Evolutionary conservation across 2,329 filamentous ascomycete genomes (phyloP).

Genomic region (Emmonsiellopsis sp.): DNA sequence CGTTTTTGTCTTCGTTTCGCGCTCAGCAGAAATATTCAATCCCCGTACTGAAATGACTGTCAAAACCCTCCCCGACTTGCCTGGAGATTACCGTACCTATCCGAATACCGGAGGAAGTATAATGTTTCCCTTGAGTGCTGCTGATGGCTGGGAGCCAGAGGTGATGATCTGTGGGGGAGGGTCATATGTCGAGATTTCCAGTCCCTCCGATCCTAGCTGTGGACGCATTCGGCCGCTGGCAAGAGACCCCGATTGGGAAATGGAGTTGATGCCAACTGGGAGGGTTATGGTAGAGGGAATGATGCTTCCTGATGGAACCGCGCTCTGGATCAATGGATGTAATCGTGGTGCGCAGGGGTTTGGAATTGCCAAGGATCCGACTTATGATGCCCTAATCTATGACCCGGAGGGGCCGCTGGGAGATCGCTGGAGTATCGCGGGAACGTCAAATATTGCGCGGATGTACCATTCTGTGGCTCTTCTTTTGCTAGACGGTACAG

Average conservation of each 20-base stretch:
- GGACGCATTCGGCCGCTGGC: constrained; percentile 46
- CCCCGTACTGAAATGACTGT: constrained; percentile 36
- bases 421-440: constrained; percentile 39
- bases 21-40: constrained; percentile 48
- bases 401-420: constrained; percentile 43
- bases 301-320: constrained; percentile 50
- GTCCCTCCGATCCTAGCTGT: constrained; percentile 50
- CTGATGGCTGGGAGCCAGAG: constrained; percentile 45
- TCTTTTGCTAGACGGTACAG: constrained; percentile 49
- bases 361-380: constrained; percentile 44
- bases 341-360: constrained; percentile 52
- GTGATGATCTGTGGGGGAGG: constrained; percentile 52
- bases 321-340: constrained; percentile 51
- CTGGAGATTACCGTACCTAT: constrained; percentile 49
- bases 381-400: constrained; percentile 49
- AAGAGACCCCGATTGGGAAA: constrained; percentile 42
- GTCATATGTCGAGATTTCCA: constrained; percentile 49
- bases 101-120: constrained; percentile 52
- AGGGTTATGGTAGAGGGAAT: constrained; percentile 52
- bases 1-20: constrained; percentile 48
- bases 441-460: constrained; percentile 35
- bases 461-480: constrained; percentile 54
- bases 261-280: constrained; percentile 50
- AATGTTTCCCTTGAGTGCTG: constrained; percentile 43
- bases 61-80: constrained; percentile 42